A percentile compares a stretch with the other conserved stretches of the same genome.
Conservation (phyloP, 2,329 filamentous ascomycete genomes). For the Neoarthrinium moseri region DNA sequence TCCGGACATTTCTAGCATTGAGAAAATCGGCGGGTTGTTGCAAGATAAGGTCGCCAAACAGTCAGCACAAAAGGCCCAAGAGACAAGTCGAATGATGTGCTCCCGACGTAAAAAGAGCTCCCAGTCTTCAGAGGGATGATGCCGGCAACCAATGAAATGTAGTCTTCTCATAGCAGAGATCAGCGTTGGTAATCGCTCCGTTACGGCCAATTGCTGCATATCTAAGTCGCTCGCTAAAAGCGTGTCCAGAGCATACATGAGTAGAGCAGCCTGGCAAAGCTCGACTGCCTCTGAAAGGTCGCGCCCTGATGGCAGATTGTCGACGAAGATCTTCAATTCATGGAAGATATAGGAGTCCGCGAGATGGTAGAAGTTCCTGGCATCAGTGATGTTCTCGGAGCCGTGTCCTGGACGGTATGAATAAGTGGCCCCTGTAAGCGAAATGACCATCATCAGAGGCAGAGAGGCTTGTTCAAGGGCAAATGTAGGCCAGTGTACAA, state of each 20-base stretch:
- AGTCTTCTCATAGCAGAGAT: conserved; percentile 6
- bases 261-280: conserved; percentile 11
- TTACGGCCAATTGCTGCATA: conserved; percentile 1
- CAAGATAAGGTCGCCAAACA: conserved; percentile 10
- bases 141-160: neutral
- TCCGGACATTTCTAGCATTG: conserved; percentile 10
- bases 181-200: conserved; percentile 4
- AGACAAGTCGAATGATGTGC: conserved; percentile 8
- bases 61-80: conserved; percentile 8
- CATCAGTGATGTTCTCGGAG: conserved; percentile 5
- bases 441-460: conserved; percentile 9
- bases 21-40: conserved; percentile 8
- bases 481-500: conserved; percentile 13
- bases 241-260: conserved; percentile 10
- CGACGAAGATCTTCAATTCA: neutral
- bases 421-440: conserved; percentile 12
- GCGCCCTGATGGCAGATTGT: neutral
- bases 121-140: conserved; percentile 8
- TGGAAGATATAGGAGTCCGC: conserved; percentile 12
- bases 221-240: conserved; percentile 7
- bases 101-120: conserved; percentile 3
- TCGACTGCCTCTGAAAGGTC: neutral
- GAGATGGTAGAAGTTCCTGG: conserved; percentile 6
- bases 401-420: conserved; percentile 7
- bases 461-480: conserved; percentile 8